Base-by-base conservation (phyloP, 2,329 filamentous ascomycete species). In the Aspergillus sojae region DNA sequence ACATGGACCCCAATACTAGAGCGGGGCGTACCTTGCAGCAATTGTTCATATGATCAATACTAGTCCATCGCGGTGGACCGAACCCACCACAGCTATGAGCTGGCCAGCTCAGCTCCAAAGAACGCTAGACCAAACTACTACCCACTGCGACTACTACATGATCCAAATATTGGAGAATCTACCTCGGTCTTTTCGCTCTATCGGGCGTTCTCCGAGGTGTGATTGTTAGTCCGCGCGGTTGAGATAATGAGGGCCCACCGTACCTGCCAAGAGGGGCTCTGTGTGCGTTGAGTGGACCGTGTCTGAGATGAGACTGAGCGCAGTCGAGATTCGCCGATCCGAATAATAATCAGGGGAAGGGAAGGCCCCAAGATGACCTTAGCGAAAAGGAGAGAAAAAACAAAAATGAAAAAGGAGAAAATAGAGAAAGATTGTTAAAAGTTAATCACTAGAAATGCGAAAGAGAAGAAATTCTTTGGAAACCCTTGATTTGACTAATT, bases 401-500 rank as follows among this genome's bases (percentile, higher is more conserved):
- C 16, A 54, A 54, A 36, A 5, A 21, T 23, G 21, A 36, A 34
- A 14, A 14, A 36, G 4, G 43, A 62, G 45, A 36, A 30, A 19
- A 36, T 41, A 45, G 26, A 52, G 32, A 10, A n/a, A 34, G 36
- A 53, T 12, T 36, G 12, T 36, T 16, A 21, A 14, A 5, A 14
- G 5, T 36, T 5, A 6, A 12, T 36, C 52, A 62, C 41, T 28
- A 6, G 16, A 43, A n/a, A 11, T 34, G 10, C 10, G 2, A 11
- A 34, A 54, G 46, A n/a, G 39, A 53, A 11, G 63, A 61, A 32
- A 62, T 63, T 57, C 43, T 48, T 46, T 63, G 65, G 30, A 59
- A 70, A 75, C 71, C 73, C 72, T 76, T 75, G 70, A 72, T 74
- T 75, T 66, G 60, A 62, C 55, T 62, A 70, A 68, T 70, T 71